Base-by-base conservation (phyloP, 1,284 basidiomycete species). In the Ceratobasidium sp. region DNA sequence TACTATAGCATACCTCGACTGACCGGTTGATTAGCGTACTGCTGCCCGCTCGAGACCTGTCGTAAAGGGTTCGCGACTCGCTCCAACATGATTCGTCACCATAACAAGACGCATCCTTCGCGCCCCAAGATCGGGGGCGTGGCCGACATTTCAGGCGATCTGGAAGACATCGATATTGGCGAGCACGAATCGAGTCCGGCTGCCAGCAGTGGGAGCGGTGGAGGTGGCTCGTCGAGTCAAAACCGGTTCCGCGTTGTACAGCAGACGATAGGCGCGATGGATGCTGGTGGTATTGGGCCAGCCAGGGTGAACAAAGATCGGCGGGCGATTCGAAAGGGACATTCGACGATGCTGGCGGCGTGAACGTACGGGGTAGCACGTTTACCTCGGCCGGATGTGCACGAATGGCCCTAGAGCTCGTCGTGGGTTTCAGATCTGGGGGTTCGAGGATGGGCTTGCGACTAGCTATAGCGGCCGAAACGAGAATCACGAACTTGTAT, bases 71-170 rank as follows among this genome's bases (percentile, higher is more conserved):
- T 74, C 41, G 71, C 71, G 12, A 74, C 71, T 8, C 71, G 71
- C 7, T 74, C 71, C 18, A 74, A 74, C n/a, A 74, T 74, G 71
- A 74, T 74, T 41, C 41, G 71, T 7, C 71, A 74, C 60, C 71
- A 74, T 23, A 74, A 74, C 60, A 74, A 74, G 35, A 74, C 71
- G 2, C 71, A 74, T 65, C 71, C 71, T 6, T 62, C 59, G 27
- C 71, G 71, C 52, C 20, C 60, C 46, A 74, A 74, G 60, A 74
- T 74, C 54, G 71, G 71, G 20, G 71, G 71, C 33, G 71, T 74
- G 30, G 71, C 71, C 6, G 71, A 74, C 55, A 74, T 74, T 54
- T 20, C 4, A 2, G 30, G 23, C 0, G 71, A 74, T 7, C 14
- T 27, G 7, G 71, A 64, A 5, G 71, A 74, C 2, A 30, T 33